Base-by-base conservation (phyloP, 2,329 filamentous ascomycete genomes). In the Trichoderma simmonsii region DNA sequence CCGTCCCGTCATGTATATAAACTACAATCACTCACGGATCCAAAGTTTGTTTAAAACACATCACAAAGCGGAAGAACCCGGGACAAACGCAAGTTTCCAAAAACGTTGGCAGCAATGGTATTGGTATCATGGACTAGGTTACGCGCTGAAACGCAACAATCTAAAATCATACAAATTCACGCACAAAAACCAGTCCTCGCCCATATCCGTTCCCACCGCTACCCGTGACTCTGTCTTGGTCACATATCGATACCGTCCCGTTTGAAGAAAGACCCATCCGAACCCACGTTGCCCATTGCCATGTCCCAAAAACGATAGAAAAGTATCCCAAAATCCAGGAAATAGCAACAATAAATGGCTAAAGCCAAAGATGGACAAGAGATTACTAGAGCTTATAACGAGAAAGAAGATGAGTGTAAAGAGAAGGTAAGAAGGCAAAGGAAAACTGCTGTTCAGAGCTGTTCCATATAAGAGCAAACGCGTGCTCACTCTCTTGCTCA, bases 51-150 rank as follows among this genome's bases (percentile, higher is more conserved):
- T 57, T 21, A 67, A 28, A 59, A n/a, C n/a, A n/a, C 15, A 48
- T 30, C 59, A 62, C 59, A 9, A 34, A n/a, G 30, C 18, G 48
- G n/a, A 6, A 70, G 32, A 34, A 12, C 24, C 11, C 5, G n/a
- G 32, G 4, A 9, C 36, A 56, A 62, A 56, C 43, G 7, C 14
- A 21, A 30, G 30, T 34, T 56, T 69, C 30, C 48, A 3, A 36
- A 64, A 60, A 51, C 39, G 9, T 32, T 60, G 66, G 67, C 71
- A 72, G 66, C 66, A 72, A 70, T 65, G 71, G 66, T 60, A 72
- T 72, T 72, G 71, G 71, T 72, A 72, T 70, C 71, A 70, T 72
- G 61, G 66, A 72, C 71, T 72, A 72, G 71, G 71, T 71, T 72
- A 72, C 65, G 71, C 65, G 67, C 71, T 72, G 56, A 70, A 63